phyloP scores from a whole-genome alignment of 345 rosid genomes.

The Bruguiera parviflora region DNA sequence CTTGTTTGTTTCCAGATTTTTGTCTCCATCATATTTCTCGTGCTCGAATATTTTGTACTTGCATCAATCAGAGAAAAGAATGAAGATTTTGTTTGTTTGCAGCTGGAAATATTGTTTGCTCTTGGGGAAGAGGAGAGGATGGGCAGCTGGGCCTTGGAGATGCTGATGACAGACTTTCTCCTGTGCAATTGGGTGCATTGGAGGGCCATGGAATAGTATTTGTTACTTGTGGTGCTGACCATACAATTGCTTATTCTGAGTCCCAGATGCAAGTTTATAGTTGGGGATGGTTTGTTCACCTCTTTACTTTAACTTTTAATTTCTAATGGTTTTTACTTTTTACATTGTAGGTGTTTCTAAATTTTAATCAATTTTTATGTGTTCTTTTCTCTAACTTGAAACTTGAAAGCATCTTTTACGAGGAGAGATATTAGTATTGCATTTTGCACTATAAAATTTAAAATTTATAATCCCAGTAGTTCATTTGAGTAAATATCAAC shows the following conservation, averaged over 20 bases:
- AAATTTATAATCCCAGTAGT: neutral
- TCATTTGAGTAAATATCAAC: neutral
- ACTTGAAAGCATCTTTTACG: too few species aligned
- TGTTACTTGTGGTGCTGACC: constrained; percentile 93
- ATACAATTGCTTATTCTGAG: constrained; percentile 74
- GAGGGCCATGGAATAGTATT: constrained; percentile 60
- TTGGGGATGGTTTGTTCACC: constrained; percentile 63
- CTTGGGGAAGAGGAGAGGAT: constrained; percentile 99
- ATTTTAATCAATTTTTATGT: neutral
- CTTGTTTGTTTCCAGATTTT: neutral
- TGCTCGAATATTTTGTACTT: neutral
- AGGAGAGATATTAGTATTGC: neutral
- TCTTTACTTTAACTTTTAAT: neutral
- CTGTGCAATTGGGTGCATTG: constrained; percentile 71
- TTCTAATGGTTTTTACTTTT: constrained; percentile 6
- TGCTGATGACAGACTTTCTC: constrained; percentile 81
- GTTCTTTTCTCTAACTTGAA: neutral
- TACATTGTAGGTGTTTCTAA: neutral
- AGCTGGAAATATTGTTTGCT: constrained; percentile 89
- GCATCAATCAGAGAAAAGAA: neutral
- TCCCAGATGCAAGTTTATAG: constrained; percentile 65
- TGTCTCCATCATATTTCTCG: neutral
- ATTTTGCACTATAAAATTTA: neutral
- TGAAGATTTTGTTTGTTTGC: constrained; percentile 19
- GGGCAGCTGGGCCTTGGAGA: constrained; percentile 98